Evolutionary conservation across 768 basidiomycete genomes (phyloP).

Genomic region (Grammothele lineata): DNA sequence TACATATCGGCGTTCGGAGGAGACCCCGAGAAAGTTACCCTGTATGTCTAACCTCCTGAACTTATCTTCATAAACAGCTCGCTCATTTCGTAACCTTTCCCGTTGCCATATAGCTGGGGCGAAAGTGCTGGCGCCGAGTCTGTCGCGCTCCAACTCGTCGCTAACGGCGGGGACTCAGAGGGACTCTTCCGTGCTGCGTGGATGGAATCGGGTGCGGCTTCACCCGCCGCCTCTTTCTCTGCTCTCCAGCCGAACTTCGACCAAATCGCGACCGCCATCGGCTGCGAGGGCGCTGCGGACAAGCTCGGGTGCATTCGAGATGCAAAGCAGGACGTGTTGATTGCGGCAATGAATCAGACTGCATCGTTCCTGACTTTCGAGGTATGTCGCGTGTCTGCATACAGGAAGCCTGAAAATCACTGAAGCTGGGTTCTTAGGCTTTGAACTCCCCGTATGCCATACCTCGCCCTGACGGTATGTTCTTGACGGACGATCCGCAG

Average conservation of each 20-base stretch:
- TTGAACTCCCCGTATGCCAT: neutral
- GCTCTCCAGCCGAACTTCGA: constrained; percentile 38
- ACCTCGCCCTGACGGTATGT: constrained; percentile 44
- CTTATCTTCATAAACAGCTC: neutral
- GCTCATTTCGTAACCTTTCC: neutral
- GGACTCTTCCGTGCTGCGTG: constrained; percentile 29
- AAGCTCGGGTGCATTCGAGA: constrained; percentile 41
- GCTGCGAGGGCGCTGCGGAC: constrained; percentile 31
- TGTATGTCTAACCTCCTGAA: too few relatives aligned
- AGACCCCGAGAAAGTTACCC: constrained; percentile 39
- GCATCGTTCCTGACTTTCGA: constrained; percentile 30
- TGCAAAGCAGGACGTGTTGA: constrained; percentile 28
- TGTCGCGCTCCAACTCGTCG: constrained; percentile 24
- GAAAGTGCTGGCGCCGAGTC: constrained; percentile 34
- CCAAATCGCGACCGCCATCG: constrained; percentile 31
- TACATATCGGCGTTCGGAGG: constrained; percentile 40
- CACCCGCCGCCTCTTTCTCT: constrained; percentile 1
- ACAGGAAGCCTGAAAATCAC: neutral
- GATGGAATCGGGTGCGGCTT: constrained; percentile 26
- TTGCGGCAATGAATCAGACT: constrained; percentile 29
- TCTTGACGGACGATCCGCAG: constrained; percentile 37
- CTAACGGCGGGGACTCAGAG: constrained; percentile 20
- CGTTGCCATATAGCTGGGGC: constrained; percentile 21
- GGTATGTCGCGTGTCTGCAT: constrained; percentile 29
- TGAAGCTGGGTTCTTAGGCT: neutral